A percentile compares a stretch with the other conserved stretches of the same genome.
phyloP scores from a whole-genome alignment of 2,329 filamentous ascomycete genomes.

The Fusarium bulbicola region DNA sequence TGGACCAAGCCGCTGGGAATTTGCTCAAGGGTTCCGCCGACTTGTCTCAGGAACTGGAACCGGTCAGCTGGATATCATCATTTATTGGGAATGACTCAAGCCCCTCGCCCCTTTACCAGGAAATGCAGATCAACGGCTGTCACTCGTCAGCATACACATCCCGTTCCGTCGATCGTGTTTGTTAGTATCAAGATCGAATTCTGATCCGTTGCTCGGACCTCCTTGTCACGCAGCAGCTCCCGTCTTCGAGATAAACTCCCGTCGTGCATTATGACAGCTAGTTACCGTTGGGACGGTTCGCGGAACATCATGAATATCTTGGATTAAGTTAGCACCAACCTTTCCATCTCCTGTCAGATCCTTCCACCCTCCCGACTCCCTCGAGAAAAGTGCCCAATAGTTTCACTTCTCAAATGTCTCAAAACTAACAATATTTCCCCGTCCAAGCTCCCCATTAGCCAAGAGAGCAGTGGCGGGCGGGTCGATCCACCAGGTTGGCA shows the following conservation, averaged over 20 bases:
- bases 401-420: neutral
- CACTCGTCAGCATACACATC: slow-evolving; percentile 6
- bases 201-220: slow-evolving; percentile 3
- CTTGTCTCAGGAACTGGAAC: slow-evolving; percentile 34
- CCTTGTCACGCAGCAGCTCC: neutral
- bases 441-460: slow-evolving; percentile 36
- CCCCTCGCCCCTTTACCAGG: slow-evolving; percentile 2
- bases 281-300: slow-evolving; percentile 40
- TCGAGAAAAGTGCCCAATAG: slow-evolving; percentile 11
- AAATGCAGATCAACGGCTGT: slow-evolving; percentile 29
- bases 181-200: slow-evolving; percentile 8
- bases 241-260: slow-evolving; percentile 9
- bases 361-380: neutral
- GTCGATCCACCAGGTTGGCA: slow-evolving; percentile 39
- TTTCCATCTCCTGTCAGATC: slow-evolving; percentile 14
- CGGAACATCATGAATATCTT: slow-evolving; percentile 25
- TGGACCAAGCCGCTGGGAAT: slow-evolving; percentile 37
- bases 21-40: neutral
- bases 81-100: slow-evolving; percentile 25
- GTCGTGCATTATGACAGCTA: slow-evolving; percentile 32
- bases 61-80: slow-evolving; percentile 27
- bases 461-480: slow-evolving; percentile 19
- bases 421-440: slow-evolving; percentile 28
- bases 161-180: slow-evolving; percentile 4
- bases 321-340: slow-evolving; percentile 23